Base-by-base conservation (phyloP, 257 asterid species). In the Salvia rosmarinus region DNA sequence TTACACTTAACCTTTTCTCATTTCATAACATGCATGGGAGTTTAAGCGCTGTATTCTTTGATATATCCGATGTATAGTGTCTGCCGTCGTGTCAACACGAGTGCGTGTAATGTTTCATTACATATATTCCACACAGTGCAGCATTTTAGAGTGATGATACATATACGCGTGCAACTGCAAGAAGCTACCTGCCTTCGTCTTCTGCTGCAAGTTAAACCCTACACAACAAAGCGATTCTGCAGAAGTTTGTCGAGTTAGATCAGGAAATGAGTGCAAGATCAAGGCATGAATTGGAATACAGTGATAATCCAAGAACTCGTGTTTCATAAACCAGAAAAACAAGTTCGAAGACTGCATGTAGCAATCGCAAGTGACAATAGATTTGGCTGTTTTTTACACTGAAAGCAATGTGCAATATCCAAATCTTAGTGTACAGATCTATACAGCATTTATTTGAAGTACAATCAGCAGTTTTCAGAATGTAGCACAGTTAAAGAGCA, bases 381-480 rank as follows among this genome's bases (percentile, higher is more conserved):
- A 32, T 32, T 32, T 32, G 37, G 37, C 37, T 32, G 23, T 19
- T 56, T 40, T 9, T 28, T 43, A 54, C 67, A 65, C 40, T 3
- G 43, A 9, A 56, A 25, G 20, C 21, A 64, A 17, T 61, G 19
- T 46, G 7, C 37, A 67, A 67, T 35, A 35, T 67, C 55, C 64
- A 62, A 52, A 28, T 6, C 23, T 32, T 19, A 46, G 19, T 9
- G 58, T 64, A 34, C 77, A 71, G 19, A n/a, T 25, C 40, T 10
- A 25, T 28, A 25, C 3, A 25, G 20, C 6, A 9, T 46, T 49
- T 5, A 73, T 52, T 28, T 42, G 30, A 19, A 42, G 55, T 21
- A 54, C 23, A 14, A 20, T 32, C 34, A 46, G 13, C 39, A 32
- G 23, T 12, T 57, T 10, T 21, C 16, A 43, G 6, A 37, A 44